Percentiles rank a stretch among this genome's conserved stretches.
Conservation (phyloP, 164 flowering plant species). For the Stephania cephalantha region DNA sequence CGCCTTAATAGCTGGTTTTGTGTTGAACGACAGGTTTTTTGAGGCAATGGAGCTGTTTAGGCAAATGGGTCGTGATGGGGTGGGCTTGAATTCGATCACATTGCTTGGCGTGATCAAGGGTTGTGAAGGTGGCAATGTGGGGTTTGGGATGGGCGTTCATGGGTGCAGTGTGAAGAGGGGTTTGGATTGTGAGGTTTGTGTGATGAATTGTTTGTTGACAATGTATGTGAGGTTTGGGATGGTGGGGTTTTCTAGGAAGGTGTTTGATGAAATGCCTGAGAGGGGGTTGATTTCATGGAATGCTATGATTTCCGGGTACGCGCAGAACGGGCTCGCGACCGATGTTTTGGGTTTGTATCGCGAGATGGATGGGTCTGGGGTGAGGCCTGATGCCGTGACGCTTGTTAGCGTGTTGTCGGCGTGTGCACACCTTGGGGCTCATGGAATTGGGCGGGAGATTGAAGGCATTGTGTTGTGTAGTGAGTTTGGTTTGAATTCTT, state of each 20-base stretch:
- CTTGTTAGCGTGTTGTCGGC: conserved; percentile 68
- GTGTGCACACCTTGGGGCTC: conserved; percentile 78
- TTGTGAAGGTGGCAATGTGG: no score
- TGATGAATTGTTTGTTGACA: conserved; percentile 64
- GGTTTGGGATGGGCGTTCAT: conserved; percentile 47
- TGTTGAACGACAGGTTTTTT: conserved; percentile 23
- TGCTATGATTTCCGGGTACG: conserved; percentile 84
- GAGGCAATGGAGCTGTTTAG: conserved; percentile 48
- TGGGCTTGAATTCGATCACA: conserved; percentile 42
- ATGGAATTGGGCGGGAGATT: conserved; percentile 46
- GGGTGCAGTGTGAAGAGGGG: neutral
- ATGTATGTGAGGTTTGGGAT: conserved; percentile 71
- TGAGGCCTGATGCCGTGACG: conserved; percentile 63
- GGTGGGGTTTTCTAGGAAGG: conserved; percentile 36
- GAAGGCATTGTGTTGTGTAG: conserved; percentile 17
- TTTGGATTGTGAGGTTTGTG: conserved; percentile 20
- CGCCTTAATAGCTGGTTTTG: conserved; percentile 69
- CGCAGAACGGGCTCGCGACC: conserved; percentile 66
- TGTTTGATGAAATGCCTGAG: conserved; percentile 55
- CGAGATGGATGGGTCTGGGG: conserved; percentile 41
- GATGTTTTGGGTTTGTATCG: conserved; percentile 58
- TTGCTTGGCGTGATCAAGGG: conserved; percentile 72
- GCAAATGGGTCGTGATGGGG: conserved; percentile 43
- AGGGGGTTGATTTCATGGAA: conserved; percentile 85
- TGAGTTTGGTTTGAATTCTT: conserved; percentile 43